Evolutionary conservation across 169 alveolate genomes (phyloP).

Genomic region (Neospora caninum): DNA sequence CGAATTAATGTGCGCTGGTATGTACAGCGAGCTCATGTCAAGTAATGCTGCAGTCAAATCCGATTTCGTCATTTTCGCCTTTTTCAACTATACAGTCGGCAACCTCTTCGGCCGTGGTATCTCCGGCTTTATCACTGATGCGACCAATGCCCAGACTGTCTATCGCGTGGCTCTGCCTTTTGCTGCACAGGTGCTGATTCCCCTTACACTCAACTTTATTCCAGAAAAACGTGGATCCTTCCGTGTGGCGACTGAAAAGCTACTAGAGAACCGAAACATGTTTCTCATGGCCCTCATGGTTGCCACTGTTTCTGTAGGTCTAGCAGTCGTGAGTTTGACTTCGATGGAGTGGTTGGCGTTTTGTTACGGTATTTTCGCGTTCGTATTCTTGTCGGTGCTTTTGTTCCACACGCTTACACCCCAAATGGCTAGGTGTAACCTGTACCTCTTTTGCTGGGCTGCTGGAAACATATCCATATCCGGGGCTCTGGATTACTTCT

Average conservation of each 20-base stretch:
- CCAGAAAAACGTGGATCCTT: slow-evolving; percentile 29
- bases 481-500: slow-evolving; percentile 63
- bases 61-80: slow-evolving; percentile 49
- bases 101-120: slow-evolving; percentile 35
- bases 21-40: slow-evolving; percentile 41
- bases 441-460: slow-evolving; percentile 3
- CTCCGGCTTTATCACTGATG: slow-evolving; percentile 59
- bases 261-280: neutral
- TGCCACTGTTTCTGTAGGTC: slow-evolving; percentile 14
- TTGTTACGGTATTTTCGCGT: neutral
- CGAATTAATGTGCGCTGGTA: slow-evolving; percentile 52
- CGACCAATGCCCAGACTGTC: slow-evolving; percentile 27
- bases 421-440: slow-evolving; percentile 17
- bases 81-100: slow-evolving; percentile 36
- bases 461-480: slow-evolving; percentile 12
- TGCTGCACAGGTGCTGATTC: slow-evolving; percentile 52
- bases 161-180: slow-evolving; percentile 57
- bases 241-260: neutral
- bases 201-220: slow-evolving; percentile 30
- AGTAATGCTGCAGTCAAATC: slow-evolving; percentile 24
- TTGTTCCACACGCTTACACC: neutral
- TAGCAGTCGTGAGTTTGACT: neutral
- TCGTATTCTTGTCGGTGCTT: neutral
- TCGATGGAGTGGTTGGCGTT: neutral
- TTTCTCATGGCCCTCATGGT: slow-evolving; percentile 28